phyloP scores from a whole-genome alignment of 345 rosid species.

The Camelina neglecta region DNA sequence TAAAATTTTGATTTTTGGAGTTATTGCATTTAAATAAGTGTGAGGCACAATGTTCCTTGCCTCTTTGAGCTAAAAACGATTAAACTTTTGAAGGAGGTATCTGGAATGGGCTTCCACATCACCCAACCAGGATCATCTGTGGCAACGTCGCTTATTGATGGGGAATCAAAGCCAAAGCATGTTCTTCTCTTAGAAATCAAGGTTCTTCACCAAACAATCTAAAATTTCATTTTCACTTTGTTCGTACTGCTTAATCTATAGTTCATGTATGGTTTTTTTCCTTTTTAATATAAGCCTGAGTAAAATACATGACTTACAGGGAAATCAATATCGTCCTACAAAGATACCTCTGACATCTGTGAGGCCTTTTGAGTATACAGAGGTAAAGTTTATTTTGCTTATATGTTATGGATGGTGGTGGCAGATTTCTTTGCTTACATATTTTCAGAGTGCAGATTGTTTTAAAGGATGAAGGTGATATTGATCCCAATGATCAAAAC shows the following conservation, averaged over 20 bases:
- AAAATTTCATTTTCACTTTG: constrained; percentile 25
- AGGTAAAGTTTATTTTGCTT: constrained; percentile 51
- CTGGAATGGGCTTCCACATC: constrained; percentile 98
- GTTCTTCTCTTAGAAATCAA: constrained; percentile 96
- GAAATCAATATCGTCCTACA: constrained; percentile 96
- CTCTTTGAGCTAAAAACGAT: constrained; percentile 46
- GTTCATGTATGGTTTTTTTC: constrained; percentile 2
- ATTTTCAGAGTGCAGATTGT: constrained; percentile 62
- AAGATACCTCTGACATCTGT: constrained; percentile 96
- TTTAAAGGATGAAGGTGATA: constrained; percentile 78
- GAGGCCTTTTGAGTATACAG: constrained; percentile 91
- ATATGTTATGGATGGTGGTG: constrained; percentile 21
- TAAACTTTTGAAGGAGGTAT: constrained; percentile 76
- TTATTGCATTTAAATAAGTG: constrained; percentile 15
- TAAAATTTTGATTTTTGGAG: constrained; percentile 14
- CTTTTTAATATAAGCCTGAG: constrained; percentile 30
- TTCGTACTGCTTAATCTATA: constrained; percentile 26
- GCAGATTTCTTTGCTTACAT: constrained; percentile 41
- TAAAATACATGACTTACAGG: constrained; percentile 52
- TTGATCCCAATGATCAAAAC: constrained; percentile 93
- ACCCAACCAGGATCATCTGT: constrained; percentile 99
- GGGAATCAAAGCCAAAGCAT: constrained; percentile 98
- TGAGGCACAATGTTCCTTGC: constrained; percentile 22
- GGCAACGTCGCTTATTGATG: constrained; percentile 97
- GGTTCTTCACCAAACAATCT: constrained; percentile 52